Percentiles rank a stretch among this genome's conserved stretches.
These are phyloP conservation scores for Xylaria sp. DNA, from an alignment of 2,329 filamentous ascomycete genomes.

Conservation along the genomic window DNA sequence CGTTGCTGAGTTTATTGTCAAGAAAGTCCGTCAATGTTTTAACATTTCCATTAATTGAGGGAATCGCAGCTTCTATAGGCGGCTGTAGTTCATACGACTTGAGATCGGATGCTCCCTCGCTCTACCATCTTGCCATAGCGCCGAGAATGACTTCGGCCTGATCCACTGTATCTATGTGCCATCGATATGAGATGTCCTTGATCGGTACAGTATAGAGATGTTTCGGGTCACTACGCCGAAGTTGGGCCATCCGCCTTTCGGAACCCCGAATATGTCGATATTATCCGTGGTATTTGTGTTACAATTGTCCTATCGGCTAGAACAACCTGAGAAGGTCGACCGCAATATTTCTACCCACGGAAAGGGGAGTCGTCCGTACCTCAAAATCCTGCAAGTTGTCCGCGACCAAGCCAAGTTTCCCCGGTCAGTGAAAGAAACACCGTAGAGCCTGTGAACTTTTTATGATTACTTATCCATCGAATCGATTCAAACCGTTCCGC, in stretches of 20 bases:
- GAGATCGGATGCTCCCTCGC: constrained; percentile 24
- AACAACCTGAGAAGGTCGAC: constrained; percentile 42
- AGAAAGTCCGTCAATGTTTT: constrained; percentile 2
- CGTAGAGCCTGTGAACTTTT: no score
- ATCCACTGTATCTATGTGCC: constrained; percentile 19
- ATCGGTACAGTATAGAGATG: constrained; percentile 34
- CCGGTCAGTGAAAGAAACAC: no score
- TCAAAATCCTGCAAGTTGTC: no score
- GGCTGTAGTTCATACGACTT: constrained; percentile 23
- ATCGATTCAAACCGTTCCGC: no score
- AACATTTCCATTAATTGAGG: constrained; percentile 12
- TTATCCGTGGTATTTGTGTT: constrained; percentile 42
- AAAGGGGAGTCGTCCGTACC: no score
- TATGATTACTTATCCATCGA: no score
- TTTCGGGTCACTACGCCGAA: constrained; percentile 46
- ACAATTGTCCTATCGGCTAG: constrained; percentile 46
- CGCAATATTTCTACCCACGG: no score
- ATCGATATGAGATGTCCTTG: constrained; percentile 30
- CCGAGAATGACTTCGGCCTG: constrained; percentile 30
- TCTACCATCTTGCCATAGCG: constrained; percentile 33
- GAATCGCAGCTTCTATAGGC: neutral
- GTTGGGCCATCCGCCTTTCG: constrained; percentile 53
- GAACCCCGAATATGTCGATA: constrained; percentile 49
- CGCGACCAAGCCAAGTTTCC: no score
- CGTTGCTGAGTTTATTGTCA: neutral